A percentile compares a stretch with the other conserved stretches of the same genome.
phyloP scores from a whole-genome alignment of 345 rosid species.

The Euphorbia pulcherrima region DNA sequence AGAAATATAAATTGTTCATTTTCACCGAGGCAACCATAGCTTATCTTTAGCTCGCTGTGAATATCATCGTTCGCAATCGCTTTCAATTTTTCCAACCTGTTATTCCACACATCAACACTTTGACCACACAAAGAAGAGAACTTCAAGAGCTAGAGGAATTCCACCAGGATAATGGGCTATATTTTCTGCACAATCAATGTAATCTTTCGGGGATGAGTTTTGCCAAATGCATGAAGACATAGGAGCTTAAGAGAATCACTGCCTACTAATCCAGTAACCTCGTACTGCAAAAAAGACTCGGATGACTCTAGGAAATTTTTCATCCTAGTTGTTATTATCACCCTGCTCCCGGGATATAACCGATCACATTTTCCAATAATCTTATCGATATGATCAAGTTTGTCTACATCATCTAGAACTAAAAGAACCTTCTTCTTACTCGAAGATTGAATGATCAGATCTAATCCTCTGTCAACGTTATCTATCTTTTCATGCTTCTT shows the following conservation, averaged over 20 bases:
- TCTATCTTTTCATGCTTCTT: constrained; percentile 13
- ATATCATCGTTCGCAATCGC: constrained; percentile 9
- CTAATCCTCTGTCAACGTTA: constrained; percentile 6
- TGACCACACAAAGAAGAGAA: constrained; percentile 12
- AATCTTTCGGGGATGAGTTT: background rate
- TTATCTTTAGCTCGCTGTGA: constrained; percentile 14
- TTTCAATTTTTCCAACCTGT: constrained; percentile 17
- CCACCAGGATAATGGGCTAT: background rate
- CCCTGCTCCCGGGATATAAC: constrained; percentile 20
- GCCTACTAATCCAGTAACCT: constrained; percentile 2
- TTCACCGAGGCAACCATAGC: constrained; percentile 19
- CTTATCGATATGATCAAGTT: background rate
- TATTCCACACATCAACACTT: constrained; percentile 15
- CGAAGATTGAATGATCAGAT: background rate
- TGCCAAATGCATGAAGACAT: constrained; percentile 9
- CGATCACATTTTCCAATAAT: constrained; percentile 8
- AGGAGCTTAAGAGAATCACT: constrained; percentile 20
- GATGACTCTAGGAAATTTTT: constrained; percentile 10
- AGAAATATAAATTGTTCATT: constrained; percentile 21
- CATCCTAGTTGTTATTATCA: constrained; percentile 24
- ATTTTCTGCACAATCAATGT: background rate
- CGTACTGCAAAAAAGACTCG: constrained; percentile 5
- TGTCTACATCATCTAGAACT: constrained; percentile 21
- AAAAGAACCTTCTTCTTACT: constrained; percentile 4
- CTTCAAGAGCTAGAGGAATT: constrained; percentile 16